Evolutionary conservation across 208 protist genomes (phyloP).

Genomic region (Trypanosoma conorhini): DNA sequence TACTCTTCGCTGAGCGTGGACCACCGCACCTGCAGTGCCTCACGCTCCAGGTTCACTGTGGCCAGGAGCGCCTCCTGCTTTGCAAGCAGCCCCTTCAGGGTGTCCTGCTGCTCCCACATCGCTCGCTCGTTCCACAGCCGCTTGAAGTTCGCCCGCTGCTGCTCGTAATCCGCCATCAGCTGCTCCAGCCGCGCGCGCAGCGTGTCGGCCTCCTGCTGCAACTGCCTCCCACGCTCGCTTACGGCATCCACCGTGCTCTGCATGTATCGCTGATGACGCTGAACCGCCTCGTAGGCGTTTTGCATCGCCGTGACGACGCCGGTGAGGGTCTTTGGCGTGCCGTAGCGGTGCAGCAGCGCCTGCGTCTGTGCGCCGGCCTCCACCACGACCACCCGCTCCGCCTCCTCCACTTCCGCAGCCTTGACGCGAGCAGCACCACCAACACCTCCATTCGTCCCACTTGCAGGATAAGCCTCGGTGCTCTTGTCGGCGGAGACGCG

Average conservation of each 20-base stretch:
- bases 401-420: neutral
- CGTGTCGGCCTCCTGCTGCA: conserved; percentile 6
- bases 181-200: conserved; percentile 9
- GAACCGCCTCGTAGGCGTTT: conserved; percentile 17
- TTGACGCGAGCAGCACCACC: neutral
- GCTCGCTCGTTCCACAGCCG: conserved; percentile 33
- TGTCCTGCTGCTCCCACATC: conserved; percentile 27
- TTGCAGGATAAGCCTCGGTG: neutral
- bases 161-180: conserved; percentile 23
- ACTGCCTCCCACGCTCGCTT: conserved; percentile 6
- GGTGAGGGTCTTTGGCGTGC: conserved; percentile 20
- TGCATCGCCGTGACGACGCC: conserved; percentile 16
- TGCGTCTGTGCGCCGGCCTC: neutral
- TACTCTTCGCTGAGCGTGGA: conserved; percentile 59
- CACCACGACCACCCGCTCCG: neutral
- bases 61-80: conserved; percentile 52
- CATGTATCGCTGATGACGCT: conserved; percentile 6
- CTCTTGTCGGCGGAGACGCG: neutral
- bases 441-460: neutral
- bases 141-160: conserved; percentile 41
- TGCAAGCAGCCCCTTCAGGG: conserved; percentile 56
- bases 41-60: conserved; percentile 55
- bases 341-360: neutral
- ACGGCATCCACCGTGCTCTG: neutral
- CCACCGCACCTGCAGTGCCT: conserved; percentile 55